phyloP scores from a whole-genome alignment of 441 rosid genomes.

The Biscutella auriculata region DNA sequence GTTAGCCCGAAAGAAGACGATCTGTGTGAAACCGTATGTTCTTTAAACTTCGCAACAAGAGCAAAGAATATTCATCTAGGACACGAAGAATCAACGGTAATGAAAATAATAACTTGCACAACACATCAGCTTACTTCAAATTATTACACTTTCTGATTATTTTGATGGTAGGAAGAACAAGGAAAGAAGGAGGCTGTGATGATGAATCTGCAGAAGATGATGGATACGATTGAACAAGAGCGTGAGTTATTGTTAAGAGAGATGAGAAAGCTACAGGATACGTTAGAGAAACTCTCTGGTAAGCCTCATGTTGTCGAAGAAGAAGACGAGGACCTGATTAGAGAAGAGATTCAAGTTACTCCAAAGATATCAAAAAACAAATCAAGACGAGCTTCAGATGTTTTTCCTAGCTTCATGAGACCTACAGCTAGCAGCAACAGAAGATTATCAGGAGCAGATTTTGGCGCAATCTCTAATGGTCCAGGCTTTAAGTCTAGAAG shows the following conservation, averaged over 20 bases:
- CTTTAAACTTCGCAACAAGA: constrained; percentile 66
- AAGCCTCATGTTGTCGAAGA: constrained; percentile 23
- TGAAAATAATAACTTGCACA: background rate
- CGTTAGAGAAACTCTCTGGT: constrained; percentile 34
- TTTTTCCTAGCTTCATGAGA: constrained; percentile 59
- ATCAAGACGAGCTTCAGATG: constrained; percentile 27
- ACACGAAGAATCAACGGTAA: constrained; percentile 41
- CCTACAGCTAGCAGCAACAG: constrained; percentile 58
- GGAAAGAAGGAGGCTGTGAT: constrained; percentile 37
- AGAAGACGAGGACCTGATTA: constrained; percentile 22
- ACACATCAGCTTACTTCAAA: background rate
- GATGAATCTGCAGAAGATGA: constrained; percentile 36
- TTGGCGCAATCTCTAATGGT: constrained; percentile 19
- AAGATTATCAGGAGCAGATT: constrained; percentile 33
- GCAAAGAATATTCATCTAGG: constrained; percentile 54
- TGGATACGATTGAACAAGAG: constrained; percentile 45
- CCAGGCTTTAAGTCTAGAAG: constrained; percentile 25
- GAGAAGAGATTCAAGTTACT: constrained; percentile 24
- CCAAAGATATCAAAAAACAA: constrained; percentile 17
- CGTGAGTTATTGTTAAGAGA: constrained; percentile 28
- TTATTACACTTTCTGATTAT: constrained; percentile 12
- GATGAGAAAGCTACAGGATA: constrained; percentile 29
- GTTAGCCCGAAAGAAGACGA: constrained; percentile 76
- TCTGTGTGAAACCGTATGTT: constrained; percentile 67
- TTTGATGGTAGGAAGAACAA: constrained; percentile 37